These are phyloP conservation scores for Suillus placidus DNA, from an alignment of 768 basidiomycete species.

Conservation along the genomic window DNA sequence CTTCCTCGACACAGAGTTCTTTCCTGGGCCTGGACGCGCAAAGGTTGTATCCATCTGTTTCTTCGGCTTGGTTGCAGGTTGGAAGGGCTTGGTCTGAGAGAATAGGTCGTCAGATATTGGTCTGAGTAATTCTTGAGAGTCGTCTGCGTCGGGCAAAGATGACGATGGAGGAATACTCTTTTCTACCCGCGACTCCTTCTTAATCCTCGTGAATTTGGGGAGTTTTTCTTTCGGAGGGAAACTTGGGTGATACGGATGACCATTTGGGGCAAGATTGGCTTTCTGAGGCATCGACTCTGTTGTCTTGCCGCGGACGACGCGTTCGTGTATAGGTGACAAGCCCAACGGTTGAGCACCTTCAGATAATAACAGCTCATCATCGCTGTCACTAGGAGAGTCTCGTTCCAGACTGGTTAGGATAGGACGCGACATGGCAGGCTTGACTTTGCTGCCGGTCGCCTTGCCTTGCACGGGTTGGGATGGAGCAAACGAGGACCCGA, in stretches of 20 bases:
- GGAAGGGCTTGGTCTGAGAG: not conserved
- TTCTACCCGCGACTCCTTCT: conserved; percentile 13
- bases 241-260: conserved; percentile 26
- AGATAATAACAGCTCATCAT: conserved; percentile 33
- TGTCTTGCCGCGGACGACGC: conserved; percentile 17
- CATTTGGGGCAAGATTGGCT: conserved; percentile 20
- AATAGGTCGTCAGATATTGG: conserved; percentile 24
- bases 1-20: not conserved
- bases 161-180: conserved; percentile 21
- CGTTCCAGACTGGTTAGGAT: not conserved
- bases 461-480: not conserved
- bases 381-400: conserved; percentile 23
- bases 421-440: not conserved
- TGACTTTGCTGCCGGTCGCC: conserved; percentile 18
- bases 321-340: conserved; percentile 18
- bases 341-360: conserved; percentile 20
- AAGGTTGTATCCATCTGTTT: not conserved
- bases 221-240: conserved; percentile 22
- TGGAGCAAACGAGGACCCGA: conserved; percentile 24
- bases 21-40: not conserved
- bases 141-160: conserved; percentile 15
- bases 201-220: conserved; percentile 43
- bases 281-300: not conserved
- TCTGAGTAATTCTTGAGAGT: conserved; percentile 27
- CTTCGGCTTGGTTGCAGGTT: not conserved